Percentiles rank a stretch among this genome's conserved stretches.
phyloP scores from a whole-genome alignment of 192 early-diverging fungal species.

The Coemansia sp. region DNA sequence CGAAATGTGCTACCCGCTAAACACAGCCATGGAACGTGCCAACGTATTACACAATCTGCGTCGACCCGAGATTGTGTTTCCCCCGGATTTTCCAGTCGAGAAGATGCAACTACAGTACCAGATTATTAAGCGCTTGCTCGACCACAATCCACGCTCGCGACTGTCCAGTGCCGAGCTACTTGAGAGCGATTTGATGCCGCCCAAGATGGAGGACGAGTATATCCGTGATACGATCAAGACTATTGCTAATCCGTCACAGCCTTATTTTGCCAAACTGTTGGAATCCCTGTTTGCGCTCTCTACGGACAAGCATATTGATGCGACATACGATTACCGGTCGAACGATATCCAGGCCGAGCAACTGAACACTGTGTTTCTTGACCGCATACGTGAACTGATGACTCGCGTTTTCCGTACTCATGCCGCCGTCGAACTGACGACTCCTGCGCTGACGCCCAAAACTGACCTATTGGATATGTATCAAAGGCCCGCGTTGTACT shows the following conservation, averaged over 20 bases:
- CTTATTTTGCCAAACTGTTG: constrained; percentile 81
- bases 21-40: constrained; percentile 86
- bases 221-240: constrained; percentile 86
- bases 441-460: constrained; percentile 83
- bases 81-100: constrained; percentile 60
- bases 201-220: constrained; percentile 84
- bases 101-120: constrained; percentile 65
- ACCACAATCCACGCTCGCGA: constrained; percentile 73
- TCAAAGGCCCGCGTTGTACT: constrained; percentile 70
- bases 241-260: constrained; percentile 85
- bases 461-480: constrained; percentile 57
- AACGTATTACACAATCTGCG: constrained; percentile 65
- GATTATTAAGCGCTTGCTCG: constrained; percentile 72
- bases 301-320: constrained; percentile 82
- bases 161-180: constrained; percentile 81
- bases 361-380: constrained; percentile 67
- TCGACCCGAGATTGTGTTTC: constrained; percentile 43
- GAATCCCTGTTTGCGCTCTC: constrained; percentile 74
- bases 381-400: constrained; percentile 69
- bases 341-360: constrained; percentile 53
- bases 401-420: constrained; percentile 78
- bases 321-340: constrained; percentile 82
- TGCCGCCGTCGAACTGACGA: constrained; percentile 77
- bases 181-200: constrained; percentile 76
- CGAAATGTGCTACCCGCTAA: constrained; percentile 84